Percentiles rank a stretch among this genome's conserved stretches.
These are phyloP conservation scores for Catunica adiposa DNA, from an alignment of 2,329 filamentous ascomycete species.

Conservation along the genomic window DNA sequence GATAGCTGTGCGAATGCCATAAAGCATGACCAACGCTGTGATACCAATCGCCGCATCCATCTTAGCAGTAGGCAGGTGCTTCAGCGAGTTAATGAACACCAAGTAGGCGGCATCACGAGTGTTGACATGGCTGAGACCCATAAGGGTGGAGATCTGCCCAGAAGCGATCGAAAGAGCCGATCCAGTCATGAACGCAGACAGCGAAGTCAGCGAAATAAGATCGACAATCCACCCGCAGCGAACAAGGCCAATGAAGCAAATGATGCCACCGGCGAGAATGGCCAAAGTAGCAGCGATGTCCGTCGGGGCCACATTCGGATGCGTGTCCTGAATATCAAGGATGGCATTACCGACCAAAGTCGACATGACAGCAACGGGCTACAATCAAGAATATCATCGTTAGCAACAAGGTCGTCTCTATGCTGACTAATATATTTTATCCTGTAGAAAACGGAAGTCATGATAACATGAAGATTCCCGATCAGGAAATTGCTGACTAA, in stretches of 20 bases:
- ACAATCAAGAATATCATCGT: neutral
- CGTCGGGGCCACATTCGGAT: conserved; percentile 43
- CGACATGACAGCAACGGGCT: conserved; percentile 92
- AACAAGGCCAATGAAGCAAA: conserved; percentile 61
- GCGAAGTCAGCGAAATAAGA: conserved; percentile 75
- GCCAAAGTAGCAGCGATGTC: conserved; percentile 64
- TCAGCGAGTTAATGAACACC: conserved; percentile 70
- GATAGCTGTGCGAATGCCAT: conserved; percentile 53
- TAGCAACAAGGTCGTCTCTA: neutral
- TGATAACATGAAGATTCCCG: no score
- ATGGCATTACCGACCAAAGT: conserved; percentile 77
- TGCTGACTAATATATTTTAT: neutral
- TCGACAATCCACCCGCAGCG: conserved; percentile 83
- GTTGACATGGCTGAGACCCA: conserved; percentile 62
- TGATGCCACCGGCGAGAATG: conserved; percentile 60
- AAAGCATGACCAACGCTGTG: conserved; percentile 64
- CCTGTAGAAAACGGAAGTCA: no score
- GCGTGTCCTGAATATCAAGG: conserved; percentile 36
- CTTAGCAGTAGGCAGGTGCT: conserved; percentile 46
- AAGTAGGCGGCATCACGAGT: conserved; percentile 64
- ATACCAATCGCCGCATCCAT: conserved; percentile 81
- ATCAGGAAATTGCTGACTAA: neutral
- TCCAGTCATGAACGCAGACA: conserved; percentile 93
- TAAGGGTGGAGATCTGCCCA: conserved; percentile 65
- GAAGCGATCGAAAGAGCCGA: conserved; percentile 77